These are phyloP conservation scores for Somion occarium DNA, from an alignment of 1,284 basidiomycete species.

Conservation along the genomic window DNA sequence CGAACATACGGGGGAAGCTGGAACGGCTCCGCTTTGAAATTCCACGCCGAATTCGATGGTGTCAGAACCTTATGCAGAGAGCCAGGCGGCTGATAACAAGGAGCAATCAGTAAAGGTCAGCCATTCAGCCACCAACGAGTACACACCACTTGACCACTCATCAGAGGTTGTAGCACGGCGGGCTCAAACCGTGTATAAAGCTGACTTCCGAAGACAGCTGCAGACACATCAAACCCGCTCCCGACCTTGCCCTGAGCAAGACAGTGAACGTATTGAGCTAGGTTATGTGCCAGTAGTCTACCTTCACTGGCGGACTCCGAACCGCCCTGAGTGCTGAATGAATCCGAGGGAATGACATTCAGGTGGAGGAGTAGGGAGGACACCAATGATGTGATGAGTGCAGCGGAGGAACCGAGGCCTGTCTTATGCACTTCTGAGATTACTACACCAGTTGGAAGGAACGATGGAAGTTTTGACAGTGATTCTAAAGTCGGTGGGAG, in stretches of 20 bases:
- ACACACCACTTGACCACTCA: slow-evolving; percentile 46
- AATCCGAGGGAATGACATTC: slow-evolving; percentile 49
- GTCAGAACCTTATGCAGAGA: slow-evolving; percentile 48
- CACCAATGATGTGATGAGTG: slow-evolving; percentile 93
- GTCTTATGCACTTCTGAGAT: slow-evolving; percentile 93
- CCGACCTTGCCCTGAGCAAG: slow-evolving; percentile 98
- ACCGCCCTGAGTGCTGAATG: slow-evolving; percentile 31
- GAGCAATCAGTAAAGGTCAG: background rate
- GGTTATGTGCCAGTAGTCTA: slow-evolving; percentile 77
- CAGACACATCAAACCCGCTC: slow-evolving; percentile 94
- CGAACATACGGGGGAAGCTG: slow-evolving; percentile 76
- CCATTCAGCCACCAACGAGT: too few species aligned
- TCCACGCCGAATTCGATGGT: slow-evolving; percentile 62
- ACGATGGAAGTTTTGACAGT: slow-evolving; percentile 65
- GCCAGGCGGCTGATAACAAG: slow-evolving; percentile 8
- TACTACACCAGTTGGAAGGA: slow-evolving; percentile 65
- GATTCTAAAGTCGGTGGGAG: slow-evolving; percentile 60
- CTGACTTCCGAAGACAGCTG: slow-evolving; percentile 94
- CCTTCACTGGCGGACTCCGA: slow-evolving; percentile 34
- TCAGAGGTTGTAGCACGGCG: slow-evolving; percentile 58
- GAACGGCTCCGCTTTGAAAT: slow-evolving; percentile 63
- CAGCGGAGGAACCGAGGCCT: slow-evolving; percentile 94
- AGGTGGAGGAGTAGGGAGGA: slow-evolving; percentile 83
- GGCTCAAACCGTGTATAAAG: slow-evolving; percentile 90
- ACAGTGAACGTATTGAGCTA: slow-evolving; percentile 95